phyloP scores from a whole-genome alignment of 495 filamentous ascomycete species.

The Rhizodiscina lignyota region DNA sequence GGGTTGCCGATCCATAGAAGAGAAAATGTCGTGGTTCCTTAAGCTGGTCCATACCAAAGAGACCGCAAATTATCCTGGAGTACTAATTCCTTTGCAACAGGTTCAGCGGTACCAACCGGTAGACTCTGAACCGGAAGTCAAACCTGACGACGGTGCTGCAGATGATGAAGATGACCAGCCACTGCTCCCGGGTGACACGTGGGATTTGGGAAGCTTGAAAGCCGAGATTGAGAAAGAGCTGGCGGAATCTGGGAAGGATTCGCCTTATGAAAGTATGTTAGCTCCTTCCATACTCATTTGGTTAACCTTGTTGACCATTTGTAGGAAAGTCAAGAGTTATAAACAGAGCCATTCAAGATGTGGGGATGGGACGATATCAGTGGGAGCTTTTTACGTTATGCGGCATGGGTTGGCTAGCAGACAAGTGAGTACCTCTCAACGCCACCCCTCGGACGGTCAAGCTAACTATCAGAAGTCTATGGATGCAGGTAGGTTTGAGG shows the following conservation, averaged over 20 bases:
- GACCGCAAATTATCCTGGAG: conserved; percentile 29
- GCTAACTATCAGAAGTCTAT: too few species aligned
- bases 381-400: conserved; percentile 13
- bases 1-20: neutral
- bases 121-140: conserved; percentile 4
- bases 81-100: conserved; percentile 34
- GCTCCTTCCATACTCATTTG: conserved; percentile 2
- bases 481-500: too few species aligned
- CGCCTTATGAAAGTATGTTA: conserved; percentile 35
- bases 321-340: conserved; percentile 35
- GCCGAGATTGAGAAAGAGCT: neutral
- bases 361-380: conserved; percentile 16
- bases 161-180: neutral
- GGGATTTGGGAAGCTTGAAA: neutral
- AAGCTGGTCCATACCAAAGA: conserved; percentile 37
- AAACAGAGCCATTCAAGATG: conserved; percentile 15
- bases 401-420: conserved; percentile 15
- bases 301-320: conserved; percentile 2
- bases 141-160: too few species aligned
- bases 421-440: conserved; percentile 4
- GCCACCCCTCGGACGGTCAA: neutral
- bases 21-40: conserved; percentile 20
- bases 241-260: conserved; percentile 25
- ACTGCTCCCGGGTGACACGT: neutral
- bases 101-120: conserved; percentile 20